Evolutionary conservation across 2,329 filamentous ascomycete species (phyloP).

Genomic region (Fusarium metavorans): DNA sequence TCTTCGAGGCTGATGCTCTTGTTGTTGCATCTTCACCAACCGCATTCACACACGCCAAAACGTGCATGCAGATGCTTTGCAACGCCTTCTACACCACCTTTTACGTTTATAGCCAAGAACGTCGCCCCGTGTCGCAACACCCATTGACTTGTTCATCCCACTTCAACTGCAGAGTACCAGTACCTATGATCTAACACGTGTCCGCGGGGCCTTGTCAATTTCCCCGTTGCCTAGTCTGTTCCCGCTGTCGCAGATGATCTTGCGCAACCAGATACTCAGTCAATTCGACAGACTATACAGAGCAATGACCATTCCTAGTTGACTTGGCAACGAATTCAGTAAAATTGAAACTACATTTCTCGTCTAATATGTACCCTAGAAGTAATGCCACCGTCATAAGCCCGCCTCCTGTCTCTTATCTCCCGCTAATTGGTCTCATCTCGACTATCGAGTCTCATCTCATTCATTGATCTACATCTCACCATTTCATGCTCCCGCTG

Average conservation of each 20-base stretch:
- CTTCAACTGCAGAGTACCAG: neutral
- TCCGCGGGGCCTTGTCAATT: neutral
- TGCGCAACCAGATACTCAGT: neutral
- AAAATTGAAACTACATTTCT: neutral
- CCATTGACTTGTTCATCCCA: neutral
- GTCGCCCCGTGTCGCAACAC: neutral
- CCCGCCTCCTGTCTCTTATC: neutral
- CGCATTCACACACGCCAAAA: neutral
- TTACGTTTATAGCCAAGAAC: neutral
- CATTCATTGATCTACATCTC: neutral
- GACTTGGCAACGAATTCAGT: neutral
- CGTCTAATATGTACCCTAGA: neutral
- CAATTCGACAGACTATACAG: neutral
- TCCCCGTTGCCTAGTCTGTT: neutral
- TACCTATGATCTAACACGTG: neutral
- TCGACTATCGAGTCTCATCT: neutral
- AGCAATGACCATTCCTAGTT: neutral
- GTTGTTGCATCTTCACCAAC: neutral
- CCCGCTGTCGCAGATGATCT: neutral
- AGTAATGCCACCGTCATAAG: neutral
- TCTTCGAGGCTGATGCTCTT: neutral
- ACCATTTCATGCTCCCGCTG: neutral
- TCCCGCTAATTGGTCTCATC: neutral
- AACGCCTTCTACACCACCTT: neutral
- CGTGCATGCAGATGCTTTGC: neutral